Base-by-base conservation (phyloP, 805 yeast species). In the Hermanozyma aechmeae region DNA sequence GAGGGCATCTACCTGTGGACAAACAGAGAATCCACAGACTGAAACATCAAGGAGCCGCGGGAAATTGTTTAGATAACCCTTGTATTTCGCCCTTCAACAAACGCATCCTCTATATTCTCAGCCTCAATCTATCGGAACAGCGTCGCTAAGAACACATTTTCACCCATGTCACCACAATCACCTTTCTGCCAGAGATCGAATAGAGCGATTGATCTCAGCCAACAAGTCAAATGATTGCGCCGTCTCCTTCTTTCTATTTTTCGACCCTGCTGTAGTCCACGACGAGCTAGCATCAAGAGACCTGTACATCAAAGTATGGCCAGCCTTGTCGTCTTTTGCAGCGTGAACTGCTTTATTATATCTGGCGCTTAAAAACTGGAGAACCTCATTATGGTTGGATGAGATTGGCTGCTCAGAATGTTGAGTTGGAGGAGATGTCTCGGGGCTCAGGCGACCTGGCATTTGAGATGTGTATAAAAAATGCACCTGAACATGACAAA, bases 201-300 rank as follows among this genome's bases (percentile, higher is more conserved):
- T 22, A 5, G 29, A 23, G 22, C 40, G 37, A 30, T 40, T 40
- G 14, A 38, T 20, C 25, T 40, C 45, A 15, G 22, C 27, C 29
- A 40, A 28, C 15, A 40, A 26, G 18, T 30, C 33, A 13, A 17
- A 40, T 10, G 34, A 26, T 11, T 29, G 37, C 7, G 34, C 38
- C 13, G 29, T 35, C 21, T 28, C 21, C 18, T 30, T 18, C 16
- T 31, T 28, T 12, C 32, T 32, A 6, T 31, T 25, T 2, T 29
- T 23, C 6, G 28, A 13, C 4, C 38, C 32, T 16, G 23, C 27
- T 2, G 42, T 40, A 19, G 34, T 34, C 45, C 43, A 41, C 12
- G 40, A 31, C 3, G 46, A 41, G 4, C 46, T 39, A 7, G 50
- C 15, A 6, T 53, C 57, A 4, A 48, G 42, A 24, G 51, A 43